A percentile compares a stretch with the other conserved stretches of the same genome.
phyloP scores from a whole-genome alignment of 2,329 filamentous ascomycete genomes.

The Diaporthe ilicicola region DNA sequence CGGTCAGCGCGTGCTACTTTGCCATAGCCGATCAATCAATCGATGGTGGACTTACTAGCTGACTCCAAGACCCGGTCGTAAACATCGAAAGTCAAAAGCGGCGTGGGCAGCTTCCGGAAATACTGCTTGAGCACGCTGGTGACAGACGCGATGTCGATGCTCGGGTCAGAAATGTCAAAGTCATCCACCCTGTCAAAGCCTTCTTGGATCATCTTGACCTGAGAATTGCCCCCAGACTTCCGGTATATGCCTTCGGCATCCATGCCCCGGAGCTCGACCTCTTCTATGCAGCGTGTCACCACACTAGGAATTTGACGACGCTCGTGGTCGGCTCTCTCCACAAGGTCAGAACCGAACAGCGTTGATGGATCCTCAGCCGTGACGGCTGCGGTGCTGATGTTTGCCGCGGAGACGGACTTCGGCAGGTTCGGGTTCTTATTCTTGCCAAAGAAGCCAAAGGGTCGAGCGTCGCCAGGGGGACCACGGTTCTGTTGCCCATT shows the following conservation, averaged over 20 bases:
- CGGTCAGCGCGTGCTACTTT: neutral
- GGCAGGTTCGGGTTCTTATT: constrained; percentile 59
- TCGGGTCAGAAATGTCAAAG: constrained; percentile 92
- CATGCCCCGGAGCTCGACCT: constrained; percentile 96
- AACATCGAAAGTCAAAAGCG: constrained; percentile 89
- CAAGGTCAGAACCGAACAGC: constrained; percentile 90
- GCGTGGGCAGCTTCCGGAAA: constrained; percentile 90
- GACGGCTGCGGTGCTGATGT: constrained; percentile 46
- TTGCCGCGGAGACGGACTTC: constrained; percentile 58
- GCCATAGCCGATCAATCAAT: neutral
- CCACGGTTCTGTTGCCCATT: constrained; percentile 38
- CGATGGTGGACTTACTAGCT: constrained; percentile 63
- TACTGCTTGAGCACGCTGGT: constrained; percentile 98
- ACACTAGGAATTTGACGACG: constrained; percentile 89
- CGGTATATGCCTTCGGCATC: constrained; percentile 97
- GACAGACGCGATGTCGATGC: constrained; percentile 94
- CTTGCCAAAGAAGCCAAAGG: constrained; percentile 73
- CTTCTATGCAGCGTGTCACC: constrained; percentile 92
- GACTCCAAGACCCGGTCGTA: constrained; percentile 91
- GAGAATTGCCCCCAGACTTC: constrained; percentile 92
- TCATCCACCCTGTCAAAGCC: constrained; percentile 89
- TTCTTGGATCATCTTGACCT: constrained; percentile 88
- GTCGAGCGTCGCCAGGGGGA: constrained; percentile 56
- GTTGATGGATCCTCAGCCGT: constrained; percentile 62
- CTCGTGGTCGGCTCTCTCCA: constrained; percentile 86